Conservation (phyloP, 1,139 yeast species). For the Lodderomyces margitis region DNA sequence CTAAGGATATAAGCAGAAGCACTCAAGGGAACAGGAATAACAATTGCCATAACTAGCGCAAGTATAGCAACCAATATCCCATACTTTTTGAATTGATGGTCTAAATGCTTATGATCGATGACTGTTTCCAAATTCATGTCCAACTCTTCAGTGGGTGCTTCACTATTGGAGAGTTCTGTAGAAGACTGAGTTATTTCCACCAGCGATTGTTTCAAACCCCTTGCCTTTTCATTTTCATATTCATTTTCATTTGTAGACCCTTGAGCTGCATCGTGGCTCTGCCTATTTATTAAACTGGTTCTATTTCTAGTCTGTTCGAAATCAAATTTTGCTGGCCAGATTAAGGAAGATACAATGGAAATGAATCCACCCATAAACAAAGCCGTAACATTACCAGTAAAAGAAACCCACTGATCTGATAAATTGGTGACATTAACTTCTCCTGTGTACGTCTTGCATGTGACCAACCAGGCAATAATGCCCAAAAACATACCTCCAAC, state of each 20-base stretch:
- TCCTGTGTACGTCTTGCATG: conserved; percentile 24
- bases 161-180: neutral
- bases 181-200: neutral
- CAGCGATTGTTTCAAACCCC: neutral
- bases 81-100: conserved; percentile 21
- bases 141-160: conserved; percentile 9
- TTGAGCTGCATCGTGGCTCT: conserved; percentile 5
- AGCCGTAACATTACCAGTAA: conserved; percentile 19
- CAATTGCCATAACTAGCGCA: conserved; percentile 16
- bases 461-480: conserved; percentile 20
- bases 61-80: conserved; percentile 16
- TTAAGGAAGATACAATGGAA: conserved; percentile 25
- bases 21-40: conserved; percentile 19
- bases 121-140: conserved; percentile 11
- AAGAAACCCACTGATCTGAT: conserved; percentile 21
- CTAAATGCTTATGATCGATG: conserved; percentile 17
- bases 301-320: conserved; percentile 32
- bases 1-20: conserved; percentile 20
- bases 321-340: conserved; percentile 38
- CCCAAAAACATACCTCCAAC: conserved; percentile 26
- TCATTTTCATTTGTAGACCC: neutral
- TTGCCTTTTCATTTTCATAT: neutral
- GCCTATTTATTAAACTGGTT: conserved; percentile 22
- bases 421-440: conserved; percentile 21
- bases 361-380: conserved; percentile 30